These are phyloP conservation scores for Juglanconis sp. DNA, from an alignment of 2,329 filamentous ascomycete genomes.

Conservation along the genomic window DNA sequence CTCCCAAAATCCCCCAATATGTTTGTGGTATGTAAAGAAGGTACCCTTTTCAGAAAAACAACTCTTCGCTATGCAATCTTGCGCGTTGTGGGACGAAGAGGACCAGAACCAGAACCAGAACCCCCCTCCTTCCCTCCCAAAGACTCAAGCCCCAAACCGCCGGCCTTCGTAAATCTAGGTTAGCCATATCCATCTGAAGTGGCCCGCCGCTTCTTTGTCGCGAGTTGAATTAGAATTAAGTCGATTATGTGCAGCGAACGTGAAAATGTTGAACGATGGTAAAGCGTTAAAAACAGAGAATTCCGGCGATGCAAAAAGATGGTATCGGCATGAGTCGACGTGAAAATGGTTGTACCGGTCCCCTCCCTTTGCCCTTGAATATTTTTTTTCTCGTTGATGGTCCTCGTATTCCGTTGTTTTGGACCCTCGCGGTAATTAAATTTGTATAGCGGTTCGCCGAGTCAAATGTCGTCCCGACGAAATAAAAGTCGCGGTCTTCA, in stretches of 20 bases:
- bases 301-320: not conserved
- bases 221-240: slow-evolving; percentile 2
- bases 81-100: not conserved
- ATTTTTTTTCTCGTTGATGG: not conserved
- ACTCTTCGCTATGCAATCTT: not conserved
- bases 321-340: not conserved
- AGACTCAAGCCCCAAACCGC: too few relatives aligned
- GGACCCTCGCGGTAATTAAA: not conserved
- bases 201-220: not conserved
- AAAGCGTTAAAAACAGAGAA: not conserved
- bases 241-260: slow-evolving; percentile 5
- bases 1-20: too few relatives aligned
- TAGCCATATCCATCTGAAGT: not conserved
- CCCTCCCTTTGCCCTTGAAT: not conserved
- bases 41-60: not conserved
- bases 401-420: not conserved
- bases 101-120: too few relatives aligned
- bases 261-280: not conserved
- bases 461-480: too few relatives aligned
- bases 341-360: not conserved
- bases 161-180: not conserved
- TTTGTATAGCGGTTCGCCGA: not conserved
- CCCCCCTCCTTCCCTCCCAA: too few relatives aligned
- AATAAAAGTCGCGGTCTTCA: too few relatives aligned
- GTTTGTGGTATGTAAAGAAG: not conserved